Base-by-base conservation (phyloP, 2,329 filamentous ascomycete genomes). In the Ophidiomyces ophidiicola region DNA sequence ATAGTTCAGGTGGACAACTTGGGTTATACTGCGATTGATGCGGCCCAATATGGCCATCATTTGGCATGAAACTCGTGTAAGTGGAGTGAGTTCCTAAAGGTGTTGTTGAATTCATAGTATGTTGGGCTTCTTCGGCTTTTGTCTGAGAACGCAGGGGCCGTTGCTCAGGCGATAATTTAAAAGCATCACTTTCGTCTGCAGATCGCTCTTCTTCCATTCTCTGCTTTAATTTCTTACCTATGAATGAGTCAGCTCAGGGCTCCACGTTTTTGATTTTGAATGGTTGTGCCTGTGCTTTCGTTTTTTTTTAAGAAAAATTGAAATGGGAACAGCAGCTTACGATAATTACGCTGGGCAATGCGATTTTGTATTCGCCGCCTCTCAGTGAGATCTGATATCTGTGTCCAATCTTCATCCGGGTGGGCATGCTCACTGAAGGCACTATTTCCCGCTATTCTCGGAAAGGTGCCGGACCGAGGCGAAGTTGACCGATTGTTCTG, bases 371-470 rank as follows among this genome's bases (percentile, higher is more conserved):
- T 94, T 58, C 87, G 76, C 54, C 87, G 73, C 56, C 90, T 79
- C 67, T 96, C 88, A 36, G 87, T 88, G 44, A 96, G 78, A 62
- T 96, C 88, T 42, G 88, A 93, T 60, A 96, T 94, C 76, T 94
- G 93, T 58, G 88, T 94, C 88, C 88, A 96, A 68, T 96, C 88
- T 67, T 96, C 88, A 57, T 94, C 87, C 40, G 88, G 83, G 61
- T 93, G 92, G 53, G 87, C 88, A 48, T 85, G 92, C 53, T 81
- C 82, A 65, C 84, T 92, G 70, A 93, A 94, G 52, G 88, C 88
- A 65, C 85, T 94, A 68, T 85, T 94, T 46, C 83, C 92, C 53
- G 80, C 79, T 56, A 84, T 79, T 59, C 80, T 76, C 36, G 78
- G 70, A 42, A 48, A 48, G 35, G 36, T 15, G 36, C 53, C 47